Conservation (phyloP, 768 basidiomycete species). For the Amanita muscaria region DNA sequence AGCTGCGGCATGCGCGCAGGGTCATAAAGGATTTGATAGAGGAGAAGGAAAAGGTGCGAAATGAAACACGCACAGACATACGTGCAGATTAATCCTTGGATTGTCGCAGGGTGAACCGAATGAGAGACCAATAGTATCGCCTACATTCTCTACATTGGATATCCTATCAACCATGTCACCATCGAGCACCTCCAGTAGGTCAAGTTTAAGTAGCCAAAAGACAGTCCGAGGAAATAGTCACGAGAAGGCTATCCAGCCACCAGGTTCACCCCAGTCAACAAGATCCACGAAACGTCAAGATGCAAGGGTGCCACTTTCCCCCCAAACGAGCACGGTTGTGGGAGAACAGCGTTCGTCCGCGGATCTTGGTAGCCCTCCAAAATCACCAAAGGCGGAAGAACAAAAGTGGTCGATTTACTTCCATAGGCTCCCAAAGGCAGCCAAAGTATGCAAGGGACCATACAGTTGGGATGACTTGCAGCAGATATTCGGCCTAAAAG, state of each 20-base stretch:
- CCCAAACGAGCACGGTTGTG: no score
- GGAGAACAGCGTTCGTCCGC: neutral
- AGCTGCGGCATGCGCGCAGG: slow-evolving; percentile 28
- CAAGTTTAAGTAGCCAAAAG: no score
- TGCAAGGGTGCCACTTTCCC: no score
- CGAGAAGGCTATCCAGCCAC: no score
- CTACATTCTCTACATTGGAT: no score
- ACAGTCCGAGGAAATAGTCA: no score
- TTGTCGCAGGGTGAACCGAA: no score
- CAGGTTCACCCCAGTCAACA: no score
- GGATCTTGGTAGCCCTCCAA: neutral
- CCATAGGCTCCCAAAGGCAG: neutral
- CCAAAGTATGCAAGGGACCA: slow-evolving; percentile 12
- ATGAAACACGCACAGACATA: neutral
- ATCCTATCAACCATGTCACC: no score
- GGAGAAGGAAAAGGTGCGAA: slow-evolving; percentile 28
- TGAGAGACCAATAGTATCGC: no score
- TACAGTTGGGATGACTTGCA: slow-evolving; percentile 14
- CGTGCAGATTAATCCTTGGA: neutral
- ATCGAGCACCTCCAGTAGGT: no score
- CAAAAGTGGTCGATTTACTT: neutral
- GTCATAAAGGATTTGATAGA: slow-evolving; percentile 34
- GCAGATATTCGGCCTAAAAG: slow-evolving; percentile 23
- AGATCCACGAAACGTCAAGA: no score
- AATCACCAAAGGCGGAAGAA: slow-evolving; percentile 2